phyloP scores from a whole-genome alignment of 163 green algal species.

The Chlamydomonas reinhardtii region DNA sequence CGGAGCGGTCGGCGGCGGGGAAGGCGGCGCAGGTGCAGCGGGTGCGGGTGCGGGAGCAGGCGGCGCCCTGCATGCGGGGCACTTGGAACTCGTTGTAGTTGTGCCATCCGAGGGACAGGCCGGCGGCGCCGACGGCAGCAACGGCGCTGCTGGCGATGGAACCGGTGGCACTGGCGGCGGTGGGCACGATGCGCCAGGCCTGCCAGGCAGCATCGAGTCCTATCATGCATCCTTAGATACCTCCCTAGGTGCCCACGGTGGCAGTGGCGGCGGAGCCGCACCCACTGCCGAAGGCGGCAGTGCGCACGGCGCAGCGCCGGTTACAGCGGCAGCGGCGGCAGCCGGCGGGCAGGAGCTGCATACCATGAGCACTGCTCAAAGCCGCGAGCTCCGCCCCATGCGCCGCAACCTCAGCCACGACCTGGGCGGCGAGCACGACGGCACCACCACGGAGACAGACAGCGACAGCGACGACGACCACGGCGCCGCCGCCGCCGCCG shows the following conservation, averaged over 20 bases:
- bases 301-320: neutral
- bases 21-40: neutral
- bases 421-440: neutral
- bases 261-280: neutral
- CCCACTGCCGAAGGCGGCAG: no score
- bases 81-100: constrained; percentile 27
- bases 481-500: no score
- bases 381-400: neutral
- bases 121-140: neutral
- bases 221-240: neutral
- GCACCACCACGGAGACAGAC: neutral
- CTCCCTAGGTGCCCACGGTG: no score
- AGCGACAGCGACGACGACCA: neutral
- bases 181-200: no score
- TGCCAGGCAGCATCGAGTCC: no score
- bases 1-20: neutral
- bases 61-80: no score
- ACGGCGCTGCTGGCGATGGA: neutral
- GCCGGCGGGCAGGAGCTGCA: neutral
- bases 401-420: neutral
- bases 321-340: neutral
- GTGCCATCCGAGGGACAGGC: neutral
- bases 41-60: no score
- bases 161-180: neutral
- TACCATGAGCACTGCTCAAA: neutral